Base-by-base conservation (phyloP, 2,329 filamentous ascomycete genomes). In the Nothomitra cinnamomea region DNA sequence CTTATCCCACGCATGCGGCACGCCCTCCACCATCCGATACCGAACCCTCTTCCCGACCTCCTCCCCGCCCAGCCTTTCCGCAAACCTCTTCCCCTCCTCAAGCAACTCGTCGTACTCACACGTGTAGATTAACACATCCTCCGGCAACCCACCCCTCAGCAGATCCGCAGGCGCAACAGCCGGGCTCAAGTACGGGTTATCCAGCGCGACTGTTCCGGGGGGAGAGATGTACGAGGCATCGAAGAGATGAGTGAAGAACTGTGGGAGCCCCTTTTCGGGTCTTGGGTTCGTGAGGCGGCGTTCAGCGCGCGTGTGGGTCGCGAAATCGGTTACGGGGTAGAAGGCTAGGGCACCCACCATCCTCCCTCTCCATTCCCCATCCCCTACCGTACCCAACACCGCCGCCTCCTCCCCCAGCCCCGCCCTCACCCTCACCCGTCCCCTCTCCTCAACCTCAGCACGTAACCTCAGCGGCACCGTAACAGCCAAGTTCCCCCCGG, bases 41-140 rank as follows among this genome's bases (percentile, higher is more conserved):
- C 65, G 67, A 1, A 83, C 75, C 6, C 70, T 70, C 65, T 81
- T 83, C 22, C 68, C 69, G 3, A 78, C 63, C 1, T 70, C 69
- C 1, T 65, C 62, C 49, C n/a, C n/a, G n/a, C 69, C 63, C 7
- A 87, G 64, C 19, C 82, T 70, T 52, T 78, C 71, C 10, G 77
- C 73, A 57, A 88, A 82, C 3, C 71, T 69, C 56, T 82, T 68
- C 10, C 77, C 78, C 61, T 82, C 79, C 1, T 67, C 68, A 8
- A 79, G 70, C n/a, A 82, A 64, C 77, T 82, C 82, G 61, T 82
- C 78, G 63, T 73, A 77, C 65, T 83, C 79, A 65, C 79, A 83
- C 2, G 80, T 73, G 59, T 76, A 78, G 42, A 82, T 65, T 17
- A 81, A 69, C 2, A 82, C 64, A 15, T 75, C 72, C 0, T 72